Percentiles rank a stretch among this genome's conserved stretches.
Conservation (phyloP, 1,139 yeast genomes). For the Geotrichum bryndzae region DNA sequence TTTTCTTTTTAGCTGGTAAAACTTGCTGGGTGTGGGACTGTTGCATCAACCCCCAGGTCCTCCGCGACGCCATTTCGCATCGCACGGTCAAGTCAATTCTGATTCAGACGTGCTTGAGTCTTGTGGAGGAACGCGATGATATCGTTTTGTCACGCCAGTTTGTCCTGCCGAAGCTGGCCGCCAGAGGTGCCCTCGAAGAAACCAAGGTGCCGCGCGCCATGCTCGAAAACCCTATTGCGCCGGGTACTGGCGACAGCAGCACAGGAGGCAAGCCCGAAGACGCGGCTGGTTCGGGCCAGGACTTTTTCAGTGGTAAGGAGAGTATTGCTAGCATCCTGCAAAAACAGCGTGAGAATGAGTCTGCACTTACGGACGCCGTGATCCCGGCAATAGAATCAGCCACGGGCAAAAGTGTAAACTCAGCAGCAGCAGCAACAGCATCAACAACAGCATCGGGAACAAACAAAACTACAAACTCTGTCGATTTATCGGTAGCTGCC, state of each 20-base stretch:
- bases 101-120: constrained; percentile 40
- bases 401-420: neutral
- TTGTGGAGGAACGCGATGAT: constrained; percentile 30
- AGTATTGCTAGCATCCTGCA: constrained; percentile 1
- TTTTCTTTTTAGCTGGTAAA: constrained; percentile 44
- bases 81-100: constrained; percentile 58
- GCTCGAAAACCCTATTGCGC: constrained; percentile 5
- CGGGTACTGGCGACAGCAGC: neutral
- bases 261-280: neutral
- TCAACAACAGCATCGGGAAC: neutral
- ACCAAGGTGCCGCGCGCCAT: constrained; percentile 20
- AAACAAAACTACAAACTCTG: neutral
- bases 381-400: neutral
- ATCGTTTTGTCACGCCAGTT: constrained; percentile 26
- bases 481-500: neutral
- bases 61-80: constrained; percentile 46
- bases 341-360: constrained; percentile 13
- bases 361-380: neutral
- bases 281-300: neutral
- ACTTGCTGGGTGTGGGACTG: constrained; percentile 68
- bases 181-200: constrained; percentile 29
- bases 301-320: neutral
- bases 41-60: constrained; percentile 37
- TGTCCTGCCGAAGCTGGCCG: constrained; percentile 30
- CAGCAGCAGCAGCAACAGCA: neutral